These are phyloP conservation scores for Ogataea nonfermentans DNA, from an alignment of 805 yeast species.

Conservation along the genomic window DNA sequence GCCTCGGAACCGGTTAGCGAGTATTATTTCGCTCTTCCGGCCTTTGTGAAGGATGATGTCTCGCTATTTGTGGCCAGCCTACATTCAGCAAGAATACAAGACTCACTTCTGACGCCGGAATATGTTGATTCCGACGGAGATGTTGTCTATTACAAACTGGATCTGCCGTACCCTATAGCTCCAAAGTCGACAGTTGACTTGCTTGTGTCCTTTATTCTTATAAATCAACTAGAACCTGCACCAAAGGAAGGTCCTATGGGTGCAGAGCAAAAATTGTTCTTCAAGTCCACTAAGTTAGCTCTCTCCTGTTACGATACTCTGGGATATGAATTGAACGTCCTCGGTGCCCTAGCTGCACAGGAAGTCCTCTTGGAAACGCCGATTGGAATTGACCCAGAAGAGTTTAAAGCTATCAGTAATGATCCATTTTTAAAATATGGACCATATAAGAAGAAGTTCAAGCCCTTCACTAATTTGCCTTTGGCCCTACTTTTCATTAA, in stretches of 20 bases:
- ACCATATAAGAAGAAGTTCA: constrained; percentile 42
- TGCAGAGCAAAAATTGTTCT: constrained; percentile 58
- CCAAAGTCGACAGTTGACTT: constrained; percentile 56
- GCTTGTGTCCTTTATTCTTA: constrained; percentile 46
- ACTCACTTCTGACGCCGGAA: constrained; percentile 23
- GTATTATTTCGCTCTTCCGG: constrained; percentile 62
- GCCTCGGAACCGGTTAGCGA: constrained; percentile 50
- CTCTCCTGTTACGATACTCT: constrained; percentile 60
- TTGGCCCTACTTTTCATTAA: constrained; percentile 61
- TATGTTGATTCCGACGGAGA: constrained; percentile 17
- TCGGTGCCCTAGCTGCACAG: constrained; percentile 17
- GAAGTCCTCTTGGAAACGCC: constrained; percentile 17
- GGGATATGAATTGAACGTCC: constrained; percentile 15
- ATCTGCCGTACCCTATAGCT: constrained; percentile 62
- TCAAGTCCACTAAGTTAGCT: constrained; percentile 51
- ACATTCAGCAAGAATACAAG: constrained; percentile 17
- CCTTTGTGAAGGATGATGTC: constrained; percentile 31
- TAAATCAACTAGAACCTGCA: constrained; percentile 50
- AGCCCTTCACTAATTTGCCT: constrained; percentile 47
- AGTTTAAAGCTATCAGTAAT: constrained; percentile 27
- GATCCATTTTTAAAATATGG: constrained; percentile 51
- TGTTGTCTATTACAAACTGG: constrained; percentile 45
- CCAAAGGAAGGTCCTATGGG: constrained; percentile 63
- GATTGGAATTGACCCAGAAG: constrained; percentile 32
- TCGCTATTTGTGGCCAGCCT: constrained; percentile 28